Evolutionary conservation across 1,284 basidiomycete species (phyloP), one percentile per base, ranked within the genome.

Genomic region (Leccinum pseudoinsigne): DNA sequence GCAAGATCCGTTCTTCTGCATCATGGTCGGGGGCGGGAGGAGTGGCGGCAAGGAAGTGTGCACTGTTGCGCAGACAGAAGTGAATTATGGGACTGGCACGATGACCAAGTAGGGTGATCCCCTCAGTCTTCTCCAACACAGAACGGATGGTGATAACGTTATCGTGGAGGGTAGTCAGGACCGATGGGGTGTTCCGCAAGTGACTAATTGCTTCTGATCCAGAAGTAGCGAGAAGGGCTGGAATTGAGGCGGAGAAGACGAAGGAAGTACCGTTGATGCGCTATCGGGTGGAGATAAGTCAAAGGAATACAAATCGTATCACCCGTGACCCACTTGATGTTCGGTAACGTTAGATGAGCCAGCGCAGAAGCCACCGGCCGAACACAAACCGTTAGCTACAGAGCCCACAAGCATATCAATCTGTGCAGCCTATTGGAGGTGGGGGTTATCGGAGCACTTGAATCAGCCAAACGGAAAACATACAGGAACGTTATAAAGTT

Each of bases 251-350:
- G 1, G 97, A 98, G 81, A 95, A 99, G 63, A 99, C 95, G 71
- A 95, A 97, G 0, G 95, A 90, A 4, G 94, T 89, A 23, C 94
- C 95, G 76, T 99, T 99, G 85, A 98, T 98, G 56, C 96, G 95
- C 86, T 97, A 75, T 53, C 45, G 51, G 23, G 61, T 10, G 1
- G 14, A 59, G 50, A 65, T 40, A 38, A 62, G 59, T 62, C 1
- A 40, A 11, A 36, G 4, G 2, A 45, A 45, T 28, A 28, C 34
- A 11, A 16, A 45, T 34, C 9, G 58, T 3, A 31, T 18, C 16
- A 2, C 9, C 9, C n/a, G 45, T 53, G 28, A 64, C 73, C 5
- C 72, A 90, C 90, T 82, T 95, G 95, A 75, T 99, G 97, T 66
- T 92, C 86, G 31, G 94, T 88, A 50, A 98, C 93, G 56, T 89